A percentile compares a stretch with the other conserved stretches of the same genome.
Conservation (phyloP, 176 grass and related monocot genomes). For the Secale cereale region DNA sequence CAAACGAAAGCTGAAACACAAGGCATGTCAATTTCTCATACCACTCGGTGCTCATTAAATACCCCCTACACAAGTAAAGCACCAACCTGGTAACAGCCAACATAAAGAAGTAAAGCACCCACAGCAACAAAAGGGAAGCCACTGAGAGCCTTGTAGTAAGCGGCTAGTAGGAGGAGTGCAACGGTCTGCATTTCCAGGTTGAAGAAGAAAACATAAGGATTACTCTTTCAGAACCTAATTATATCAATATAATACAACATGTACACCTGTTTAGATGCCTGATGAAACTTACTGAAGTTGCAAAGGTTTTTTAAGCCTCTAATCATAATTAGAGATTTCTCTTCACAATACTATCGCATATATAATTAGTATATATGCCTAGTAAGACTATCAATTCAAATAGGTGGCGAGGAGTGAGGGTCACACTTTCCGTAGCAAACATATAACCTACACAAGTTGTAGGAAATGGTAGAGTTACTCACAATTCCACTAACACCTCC, state of each 20-base stretch:
- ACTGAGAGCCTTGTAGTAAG: conserved; percentile 88
- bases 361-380: not conserved
- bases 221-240: conserved; percentile 27
- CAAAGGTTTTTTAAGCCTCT: not conserved
- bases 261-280: not conserved
- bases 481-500: conserved; percentile 92
- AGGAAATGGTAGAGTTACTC: conserved; percentile 32
- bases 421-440: not conserved
- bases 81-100: conserved; percentile 82
- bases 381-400: not conserved
- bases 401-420: not conserved
- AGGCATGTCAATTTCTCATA: conserved; percentile 8
- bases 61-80: conserved; percentile 16
- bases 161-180: conserved; percentile 81
- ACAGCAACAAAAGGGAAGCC: conserved; percentile 74
- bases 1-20: conserved; percentile 80
- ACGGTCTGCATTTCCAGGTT: conserved; percentile 58
- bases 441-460: not conserved
- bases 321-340: not conserved
- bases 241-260: conserved; percentile 16
- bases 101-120: conserved; percentile 91
- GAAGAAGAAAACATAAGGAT: not conserved
- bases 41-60: not conserved
- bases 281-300: conserved; percentile 10
- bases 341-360: not conserved